Base-by-base conservation (phyloP, 2,329 filamentous ascomycete genomes). In the Claviceps pusilla region DNA sequence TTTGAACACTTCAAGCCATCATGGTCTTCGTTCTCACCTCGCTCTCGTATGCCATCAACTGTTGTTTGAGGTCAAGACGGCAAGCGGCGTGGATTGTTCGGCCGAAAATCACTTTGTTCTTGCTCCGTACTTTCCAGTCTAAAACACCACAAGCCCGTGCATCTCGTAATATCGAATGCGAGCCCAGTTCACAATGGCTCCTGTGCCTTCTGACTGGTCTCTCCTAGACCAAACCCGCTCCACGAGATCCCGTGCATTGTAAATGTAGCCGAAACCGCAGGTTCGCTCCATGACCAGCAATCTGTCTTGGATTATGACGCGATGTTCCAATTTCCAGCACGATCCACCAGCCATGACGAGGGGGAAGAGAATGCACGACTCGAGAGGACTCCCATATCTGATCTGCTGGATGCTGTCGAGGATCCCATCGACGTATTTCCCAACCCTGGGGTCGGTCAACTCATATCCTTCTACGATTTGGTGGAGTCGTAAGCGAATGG, bases 281-380 rank as follows among this genome's bases (percentile, higher is more conserved):
- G 70, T 73, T 39, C 69, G 63, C 58, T 73, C 71, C 69, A 73
- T 73, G 14, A 73, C 66, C 60, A 72, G 63, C 51, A 72, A 61
- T 4, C 69, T 61, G 56, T 72, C 68, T 45, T 68, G 68, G 11
- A 71, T 66, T 11, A 70, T 59, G 54, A 70, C 63, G 0, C 68
- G 63, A 43, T 73, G 68, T 56, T 69, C 67, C 29, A 65, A 55
- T 5, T 60, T 60, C 56, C 63, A 65, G 53, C 69, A 69, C 5
- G 65, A 62, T 1, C 69, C 68, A 3, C 70, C 71, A 0, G 69
- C 69, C 62, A 72, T 72, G 24, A 72, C 69, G 2, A 73, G 59
- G 3, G 70, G 70, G 55, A 71, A 72, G 1, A 72, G 58, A 28
- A 73, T 63, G 54, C 68, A 71, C 0, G 68, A 64, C 56, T 73